These are phyloP conservation scores for Bassia scoparia DNA, from an alignment of 148 eudicot genomes.

Conservation along the genomic window DNA sequence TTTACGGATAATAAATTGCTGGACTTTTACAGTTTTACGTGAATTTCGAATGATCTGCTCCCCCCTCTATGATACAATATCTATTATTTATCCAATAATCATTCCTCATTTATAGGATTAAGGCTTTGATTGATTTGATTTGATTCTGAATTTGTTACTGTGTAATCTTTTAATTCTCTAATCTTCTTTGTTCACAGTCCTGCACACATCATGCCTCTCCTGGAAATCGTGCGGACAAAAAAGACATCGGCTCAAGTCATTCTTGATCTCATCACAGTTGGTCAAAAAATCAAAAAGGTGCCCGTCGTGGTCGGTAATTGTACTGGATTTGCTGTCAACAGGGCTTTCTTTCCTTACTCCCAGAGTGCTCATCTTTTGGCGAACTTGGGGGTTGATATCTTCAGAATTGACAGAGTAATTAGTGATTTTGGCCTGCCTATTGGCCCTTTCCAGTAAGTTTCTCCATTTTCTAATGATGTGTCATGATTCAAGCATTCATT, in stretches of 20 bases:
- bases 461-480: conserved; percentile 19
- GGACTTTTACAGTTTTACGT: too few relatives aligned
- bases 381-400: conserved; percentile 72
- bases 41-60: too few relatives aligned
- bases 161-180: conserved; percentile 13
- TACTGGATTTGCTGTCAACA: conserved; percentile 89
- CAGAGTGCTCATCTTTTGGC: conserved; percentile 74
- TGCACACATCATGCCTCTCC: conserved; percentile 89
- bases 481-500: conserved; percentile 9
- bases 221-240: conserved; percentile 85
- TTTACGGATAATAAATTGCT: not conserved
- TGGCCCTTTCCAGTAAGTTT: conserved; percentile 94
- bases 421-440: conserved; percentile 75
- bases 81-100: too few relatives aligned
- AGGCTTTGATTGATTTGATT: not conserved
- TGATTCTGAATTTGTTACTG: not conserved
- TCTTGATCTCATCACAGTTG: conserved; percentile 80
- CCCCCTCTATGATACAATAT: not conserved
- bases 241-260: conserved; percentile 87
- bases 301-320: conserved; percentile 98
- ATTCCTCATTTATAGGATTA: too few relatives aligned
- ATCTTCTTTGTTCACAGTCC: conserved; percentile 58
- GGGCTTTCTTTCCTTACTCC: conserved; percentile 81
- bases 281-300: conserved; percentile 75
- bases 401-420: conserved; percentile 81